Base-by-base conservation (phyloP, 164 flowering plant species). In the Hamamelis virginiana region DNA sequence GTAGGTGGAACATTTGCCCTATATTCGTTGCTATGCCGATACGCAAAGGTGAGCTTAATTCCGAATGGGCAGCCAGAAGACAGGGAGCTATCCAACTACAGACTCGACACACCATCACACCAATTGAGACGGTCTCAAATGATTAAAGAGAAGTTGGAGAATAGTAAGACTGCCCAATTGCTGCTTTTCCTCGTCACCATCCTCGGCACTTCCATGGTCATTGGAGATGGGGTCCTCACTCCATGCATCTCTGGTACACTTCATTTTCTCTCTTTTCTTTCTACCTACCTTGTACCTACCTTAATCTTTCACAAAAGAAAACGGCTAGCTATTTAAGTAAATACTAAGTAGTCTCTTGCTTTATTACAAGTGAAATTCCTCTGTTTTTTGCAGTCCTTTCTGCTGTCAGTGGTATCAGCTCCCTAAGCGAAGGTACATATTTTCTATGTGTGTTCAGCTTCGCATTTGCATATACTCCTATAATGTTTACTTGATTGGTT, bases 1-100 rank as follows among this genome's bases (percentile, higher is more conserved):
- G 58, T 57, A 91, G 97, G 97, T 25, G 97, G 97, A 52, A 88
- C 94, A n/a, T 91, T 91, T 78, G 95, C 97, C 1, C 80, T 91
- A 0, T 91, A 91, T 68, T 89, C 97, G 10, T 72, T 85, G 76
- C 66, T 90, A 67, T 86, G 90, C 64, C 82, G 96, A 1, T 74
- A 86, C 61, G 91, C 86, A 15, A 92, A 81, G 57, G 78, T 85
- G 59, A 76, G 94, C 56, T 62, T 92, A 22, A 78, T 88, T 14
- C 94, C 96, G 46, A 90, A 82, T 43, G 74, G 83, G 1, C 88
- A 90, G 53, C 77, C 82, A 27, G 94, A 88, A 76, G 95, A 90
- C 72, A 71, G 76, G 19, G 74, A 90, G 52, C 65, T 89, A 1
- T 87, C 97, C 5, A 80, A 84, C 69, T 91, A 87, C 74, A 78